A percentile compares a stretch with the other conserved stretches of the same genome.
Conservation (phyloP, 352 stramenopile species). For the Phytophthora citricola region DNA sequence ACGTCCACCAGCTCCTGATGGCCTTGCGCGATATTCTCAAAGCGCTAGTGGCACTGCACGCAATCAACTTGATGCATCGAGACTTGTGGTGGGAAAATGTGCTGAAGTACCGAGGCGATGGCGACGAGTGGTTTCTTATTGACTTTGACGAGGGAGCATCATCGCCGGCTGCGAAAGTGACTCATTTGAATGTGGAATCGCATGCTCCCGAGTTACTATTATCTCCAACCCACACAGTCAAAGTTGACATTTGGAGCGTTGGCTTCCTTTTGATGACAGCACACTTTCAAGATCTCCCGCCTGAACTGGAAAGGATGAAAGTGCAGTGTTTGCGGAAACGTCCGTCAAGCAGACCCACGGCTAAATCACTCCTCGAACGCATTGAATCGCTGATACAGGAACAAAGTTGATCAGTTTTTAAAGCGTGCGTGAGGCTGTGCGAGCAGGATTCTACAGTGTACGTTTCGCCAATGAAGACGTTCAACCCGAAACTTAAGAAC, state of each 20-base stretch:
- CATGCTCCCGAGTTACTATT: constrained; percentile 22
- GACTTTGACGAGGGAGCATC: constrained; percentile 20
- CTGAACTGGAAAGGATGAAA: constrained; percentile 13
- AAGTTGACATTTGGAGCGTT: constrained; percentile 10
- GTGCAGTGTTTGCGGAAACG: constrained; percentile 9
- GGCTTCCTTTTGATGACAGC: constrained; percentile 12
- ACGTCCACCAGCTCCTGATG: constrained; percentile 7
- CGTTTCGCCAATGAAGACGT: too few species aligned
- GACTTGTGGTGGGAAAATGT: constrained; percentile 28
- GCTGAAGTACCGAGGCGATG: constrained; percentile 13
- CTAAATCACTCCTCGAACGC: constrained; percentile 15
- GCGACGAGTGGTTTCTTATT: constrained; percentile 20
- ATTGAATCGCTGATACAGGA: constrained; percentile 5
- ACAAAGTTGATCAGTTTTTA: constrained; percentile 5
- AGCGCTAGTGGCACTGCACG: constrained; percentile 22
- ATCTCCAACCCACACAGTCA: constrained; percentile 3
- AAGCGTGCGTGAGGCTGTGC: too few species aligned
- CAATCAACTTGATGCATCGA: constrained; percentile 28
- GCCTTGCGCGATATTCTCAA: constrained; percentile 23
- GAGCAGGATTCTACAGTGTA: too few species aligned
- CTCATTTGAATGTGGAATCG: constrained; percentile 18
- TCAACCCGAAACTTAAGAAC: too few species aligned
- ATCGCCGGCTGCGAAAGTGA: constrained; percentile 4
- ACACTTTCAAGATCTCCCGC: not conserved
- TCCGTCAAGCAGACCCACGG: constrained; percentile 6